phyloP scores from a whole-genome alignment of 2,329 filamentous ascomycete species.

The Pseudogymnoascus sp. region DNA sequence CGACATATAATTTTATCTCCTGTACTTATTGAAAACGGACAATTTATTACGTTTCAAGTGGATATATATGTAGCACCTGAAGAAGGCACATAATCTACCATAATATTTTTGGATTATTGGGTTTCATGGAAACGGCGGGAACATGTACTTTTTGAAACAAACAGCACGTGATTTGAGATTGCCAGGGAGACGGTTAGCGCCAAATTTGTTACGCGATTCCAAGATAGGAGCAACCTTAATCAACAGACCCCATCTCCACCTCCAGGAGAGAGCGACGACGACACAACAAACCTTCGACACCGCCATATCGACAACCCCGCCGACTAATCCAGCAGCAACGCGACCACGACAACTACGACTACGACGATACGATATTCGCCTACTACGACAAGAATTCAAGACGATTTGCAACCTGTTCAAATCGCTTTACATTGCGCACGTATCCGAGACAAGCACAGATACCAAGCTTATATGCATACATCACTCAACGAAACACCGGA shows the following conservation, averaged over 20 bases:
- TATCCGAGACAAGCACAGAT: background rate
- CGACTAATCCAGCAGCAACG: background rate
- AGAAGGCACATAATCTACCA: background rate
- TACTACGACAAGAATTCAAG: background rate
- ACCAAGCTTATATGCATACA: background rate
- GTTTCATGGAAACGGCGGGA: background rate
- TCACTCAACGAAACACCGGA: background rate
- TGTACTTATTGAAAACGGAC: background rate
- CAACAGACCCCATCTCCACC: conserved; percentile 5
- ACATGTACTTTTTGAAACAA: background rate
- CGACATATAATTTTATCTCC: background rate
- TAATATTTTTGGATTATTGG: background rate
- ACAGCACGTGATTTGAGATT: background rate
- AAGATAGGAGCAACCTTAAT: conserved; percentile 7
- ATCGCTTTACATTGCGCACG: conserved; percentile 4
- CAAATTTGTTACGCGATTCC: conserved; percentile 7
- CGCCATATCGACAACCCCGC: conserved; percentile 7
- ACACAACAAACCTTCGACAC: conserved; percentile 8
- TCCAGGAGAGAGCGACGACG: conserved; percentile 3
- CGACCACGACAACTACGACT: conserved; percentile 6
- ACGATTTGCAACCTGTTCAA: background rate
- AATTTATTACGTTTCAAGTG: background rate
- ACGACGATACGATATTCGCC: background rate
- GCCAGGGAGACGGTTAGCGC: conserved; percentile 7
- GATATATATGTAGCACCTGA: background rate